Conservation (phyloP, 2,329 filamentous ascomycete species). For the Aaosphaeria pasadenensis region DNA sequence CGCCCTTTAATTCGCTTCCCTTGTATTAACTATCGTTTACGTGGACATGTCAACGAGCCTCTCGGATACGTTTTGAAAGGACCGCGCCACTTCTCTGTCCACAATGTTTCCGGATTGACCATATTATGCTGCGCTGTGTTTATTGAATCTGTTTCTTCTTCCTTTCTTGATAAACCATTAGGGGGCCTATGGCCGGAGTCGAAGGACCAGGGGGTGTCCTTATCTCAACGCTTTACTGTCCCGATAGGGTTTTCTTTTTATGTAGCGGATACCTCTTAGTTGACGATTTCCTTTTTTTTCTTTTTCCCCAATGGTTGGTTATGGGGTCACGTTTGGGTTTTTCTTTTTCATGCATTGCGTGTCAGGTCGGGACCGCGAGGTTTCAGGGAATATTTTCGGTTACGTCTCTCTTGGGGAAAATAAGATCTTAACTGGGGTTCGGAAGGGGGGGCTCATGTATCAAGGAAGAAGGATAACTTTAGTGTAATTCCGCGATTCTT, state of each 20-base stretch:
- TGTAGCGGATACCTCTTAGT: constrained; percentile 34
- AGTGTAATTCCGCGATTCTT: too few species aligned
- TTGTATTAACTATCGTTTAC: constrained; percentile 33
- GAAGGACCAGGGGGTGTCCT: neutral
- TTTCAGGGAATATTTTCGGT: constrained; percentile 2
- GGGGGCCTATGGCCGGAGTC: constrained; percentile 6
- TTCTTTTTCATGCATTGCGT: constrained; percentile 16
- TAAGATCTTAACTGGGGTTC: too few species aligned
- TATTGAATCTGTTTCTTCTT: constrained; percentile 13
- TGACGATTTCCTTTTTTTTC: constrained; percentile 7
- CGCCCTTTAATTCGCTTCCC: constrained; percentile 19
- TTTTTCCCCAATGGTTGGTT: constrained; percentile 8
- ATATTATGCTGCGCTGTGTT: constrained; percentile 16
- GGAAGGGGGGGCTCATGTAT: too few species aligned
- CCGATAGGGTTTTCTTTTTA: constrained; percentile 4
- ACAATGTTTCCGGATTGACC: constrained; percentile 20
- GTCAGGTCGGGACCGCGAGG: constrained; percentile 11
- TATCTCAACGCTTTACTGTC: neutral
- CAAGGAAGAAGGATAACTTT: too few species aligned
- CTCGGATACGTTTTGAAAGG: constrained; percentile 11
- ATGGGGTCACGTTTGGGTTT: neutral
- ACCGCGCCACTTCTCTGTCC: constrained; percentile 20
- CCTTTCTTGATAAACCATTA: constrained; percentile 1
- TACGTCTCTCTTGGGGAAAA: too few species aligned
- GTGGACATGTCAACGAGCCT: constrained; percentile 6